Base-by-base conservation (phyloP, 805 yeast species). In the Yarrowia sp. region DNA sequence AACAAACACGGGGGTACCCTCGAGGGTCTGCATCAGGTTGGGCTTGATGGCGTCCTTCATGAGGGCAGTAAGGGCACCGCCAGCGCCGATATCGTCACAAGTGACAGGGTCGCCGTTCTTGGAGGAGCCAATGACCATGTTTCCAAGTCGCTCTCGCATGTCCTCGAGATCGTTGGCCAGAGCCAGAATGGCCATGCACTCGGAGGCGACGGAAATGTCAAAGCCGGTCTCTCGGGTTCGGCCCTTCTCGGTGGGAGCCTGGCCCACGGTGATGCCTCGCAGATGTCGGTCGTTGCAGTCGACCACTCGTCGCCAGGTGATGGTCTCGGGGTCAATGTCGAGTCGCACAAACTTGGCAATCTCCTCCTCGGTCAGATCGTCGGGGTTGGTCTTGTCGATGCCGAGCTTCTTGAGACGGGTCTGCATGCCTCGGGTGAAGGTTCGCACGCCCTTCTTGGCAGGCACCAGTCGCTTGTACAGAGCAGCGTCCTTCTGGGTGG, bases 1-100 rank as follows among this genome's bases (percentile, higher is more conserved):
- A n/a, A 94, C 97, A 75, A 94, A 87, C 20, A 94, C 98, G 12
- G 98, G 98, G 6, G 98, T 92, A 70, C 98, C 98, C 79, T 94
- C 98, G 71, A 94, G 85, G 68, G 97, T 90, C 81, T 94, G 98
- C 98, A 94, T 94, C 78, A 94, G 79, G 78, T 91, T 94, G 72
- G 98, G 98, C 80, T 93, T 93, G 76, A 94, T 87, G 30, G 98
- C 97, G 77, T 94, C 98, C 81, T 92, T 93, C 84, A 94, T 83
- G 73, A 94, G 83, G 9, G 98, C 98, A 63, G 97, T 88, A 72
- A 94, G 81, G 39, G 98, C 98, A 74, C 98, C 98, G 38, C 97
- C 97, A 77, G 90, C 87, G 33, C 98, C 97, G 72, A 94, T 83
- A 76, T 94, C 98, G 78, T 94, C 98, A 73, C 94, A 91, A 65